These are phyloP conservation scores for Craterostigma plantagineum DNA, from an alignment of 257 asterid species.

Conservation along the genomic window DNA sequence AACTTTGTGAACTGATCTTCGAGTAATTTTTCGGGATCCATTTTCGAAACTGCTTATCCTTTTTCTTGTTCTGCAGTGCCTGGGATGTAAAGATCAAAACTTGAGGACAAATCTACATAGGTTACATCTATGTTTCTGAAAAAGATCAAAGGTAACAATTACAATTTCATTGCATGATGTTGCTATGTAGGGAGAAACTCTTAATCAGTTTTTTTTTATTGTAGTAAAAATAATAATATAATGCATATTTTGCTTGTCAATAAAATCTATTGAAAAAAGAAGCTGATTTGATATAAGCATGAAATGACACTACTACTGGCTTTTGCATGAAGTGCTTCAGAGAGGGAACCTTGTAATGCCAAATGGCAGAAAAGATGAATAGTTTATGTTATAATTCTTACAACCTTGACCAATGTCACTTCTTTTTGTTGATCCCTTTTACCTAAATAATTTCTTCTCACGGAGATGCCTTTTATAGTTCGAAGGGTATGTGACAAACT, in stretches of 20 bases:
- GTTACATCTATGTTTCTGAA: neutral
- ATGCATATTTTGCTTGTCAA: neutral
- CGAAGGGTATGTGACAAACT: slow-evolving; percentile 23
- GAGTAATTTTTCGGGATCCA: slow-evolving; percentile 28
- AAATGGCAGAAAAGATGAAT: slow-evolving; percentile 22
- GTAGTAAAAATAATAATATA: neutral
- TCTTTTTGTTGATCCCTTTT: slow-evolving; percentile 7
- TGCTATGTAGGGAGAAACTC: no score
- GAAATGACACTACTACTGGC: neutral
- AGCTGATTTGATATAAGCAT: slow-evolving; percentile 12
- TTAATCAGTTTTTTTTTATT: no score
- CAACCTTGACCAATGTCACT: slow-evolving; percentile 10
- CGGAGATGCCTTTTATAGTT: slow-evolving; percentile 32
- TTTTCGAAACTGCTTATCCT: slow-evolving; percentile 5
- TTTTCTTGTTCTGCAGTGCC: neutral
- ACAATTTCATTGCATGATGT: no score
- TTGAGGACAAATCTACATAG: neutral
- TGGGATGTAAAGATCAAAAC: neutral
- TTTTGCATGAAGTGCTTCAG: slow-evolving; percentile 8
- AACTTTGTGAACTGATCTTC: slow-evolving; percentile 46
- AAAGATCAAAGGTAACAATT: no score
- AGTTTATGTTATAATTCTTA: neutral
- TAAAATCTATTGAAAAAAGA: slow-evolving; percentile 5
- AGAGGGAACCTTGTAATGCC: slow-evolving; percentile 11
- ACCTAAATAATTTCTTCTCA: slow-evolving; percentile 7